Conservation (phyloP, 1,284 basidiomycete genomes). For the Cutaneotrichosporon sp. region DNA sequence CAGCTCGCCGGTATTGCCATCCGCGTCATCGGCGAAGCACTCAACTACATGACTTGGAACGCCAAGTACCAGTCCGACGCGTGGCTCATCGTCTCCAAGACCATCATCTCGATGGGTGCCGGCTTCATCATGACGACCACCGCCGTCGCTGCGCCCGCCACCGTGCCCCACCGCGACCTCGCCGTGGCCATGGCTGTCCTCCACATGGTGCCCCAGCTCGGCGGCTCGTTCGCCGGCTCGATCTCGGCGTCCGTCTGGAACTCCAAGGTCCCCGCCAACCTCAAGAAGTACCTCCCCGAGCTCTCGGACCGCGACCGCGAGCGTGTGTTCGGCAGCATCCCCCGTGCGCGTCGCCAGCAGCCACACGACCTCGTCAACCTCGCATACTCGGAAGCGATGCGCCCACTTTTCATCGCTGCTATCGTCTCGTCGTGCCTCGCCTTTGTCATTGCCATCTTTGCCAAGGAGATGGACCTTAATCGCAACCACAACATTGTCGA, state of each 20-base stretch:
- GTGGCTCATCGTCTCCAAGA: slow-evolving; percentile 42
- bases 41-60: slow-evolving; percentile 15
- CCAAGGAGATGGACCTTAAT: slow-evolving; percentile 38
- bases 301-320: slow-evolving; percentile 32
- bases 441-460: slow-evolving; percentile 34
- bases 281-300: slow-evolving; percentile 35
- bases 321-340: slow-evolving; percentile 39
- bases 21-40: slow-evolving; percentile 30
- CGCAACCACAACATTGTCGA: slow-evolving; percentile 41
- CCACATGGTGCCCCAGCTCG: slow-evolving; percentile 52
- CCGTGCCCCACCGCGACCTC: slow-evolving; percentile 52
- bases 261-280: slow-evolving; percentile 29
- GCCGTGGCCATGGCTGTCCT: slow-evolving; percentile 51
- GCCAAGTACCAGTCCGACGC: slow-evolving; percentile 20
- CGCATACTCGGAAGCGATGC: slow-evolving; percentile 40
- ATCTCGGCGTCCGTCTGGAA: slow-evolving; percentile 48
- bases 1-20: slow-evolving; percentile 38
- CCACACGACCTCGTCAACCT: slow-evolving; percentile 35
- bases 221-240: slow-evolving; percentile 49
- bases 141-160: slow-evolving; percentile 49
- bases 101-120: slow-evolving; percentile 28
- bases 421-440: slow-evolving; percentile 33
- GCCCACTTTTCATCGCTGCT: slow-evolving; percentile 33
- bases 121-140: slow-evolving; percentile 48
- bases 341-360: slow-evolving; percentile 34